Evolutionary conservation across 345 rosid genomes (phyloP).

Genomic region (Anacardium occidentale): DNA sequence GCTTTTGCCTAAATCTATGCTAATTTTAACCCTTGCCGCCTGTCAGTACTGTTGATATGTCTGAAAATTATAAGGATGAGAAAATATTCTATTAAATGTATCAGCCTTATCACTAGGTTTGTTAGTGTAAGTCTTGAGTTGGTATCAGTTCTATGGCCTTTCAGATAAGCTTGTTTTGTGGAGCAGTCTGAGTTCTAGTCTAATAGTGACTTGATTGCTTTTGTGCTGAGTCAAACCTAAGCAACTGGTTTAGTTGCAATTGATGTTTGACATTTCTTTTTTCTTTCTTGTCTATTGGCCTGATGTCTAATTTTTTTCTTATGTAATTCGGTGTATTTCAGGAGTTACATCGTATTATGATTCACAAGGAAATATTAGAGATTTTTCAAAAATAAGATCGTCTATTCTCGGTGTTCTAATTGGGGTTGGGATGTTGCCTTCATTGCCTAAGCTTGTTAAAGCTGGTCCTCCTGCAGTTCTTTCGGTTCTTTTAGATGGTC

Average conservation of each 20-base stretch:
- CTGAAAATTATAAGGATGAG: neutral
- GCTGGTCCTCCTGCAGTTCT: slow-evolving; percentile 85
- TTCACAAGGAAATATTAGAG: slow-evolving; percentile 66
- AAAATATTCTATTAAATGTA: neutral
- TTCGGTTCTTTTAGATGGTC: slow-evolving; percentile 87
- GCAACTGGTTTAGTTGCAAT: neutral
- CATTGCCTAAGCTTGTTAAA: slow-evolving; percentile 75
- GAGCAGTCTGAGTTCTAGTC: neutral
- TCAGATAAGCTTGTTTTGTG: neutral
- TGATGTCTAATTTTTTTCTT: neutral
- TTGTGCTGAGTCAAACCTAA: neutral
- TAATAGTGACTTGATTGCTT: neutral
- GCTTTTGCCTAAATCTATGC: neutral
- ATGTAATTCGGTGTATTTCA: slow-evolving; percentile 30
- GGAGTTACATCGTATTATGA: slow-evolving; percentile 84
- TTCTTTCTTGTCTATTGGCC: neutral
- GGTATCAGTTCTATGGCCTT: neutral
- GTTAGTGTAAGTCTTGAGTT: neutral
- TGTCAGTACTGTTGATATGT: neutral
- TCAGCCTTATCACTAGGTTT: neutral
- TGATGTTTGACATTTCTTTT: neutral
- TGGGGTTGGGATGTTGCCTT: slow-evolving; percentile 74
- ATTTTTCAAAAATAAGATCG: slow-evolving; percentile 62
- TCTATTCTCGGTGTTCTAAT: slow-evolving; percentile 65
- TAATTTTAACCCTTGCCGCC: neutral